phyloP scores from a whole-genome alignment of 2,329 filamentous ascomycete genomes.

The Aspergillus flavus region DNA sequence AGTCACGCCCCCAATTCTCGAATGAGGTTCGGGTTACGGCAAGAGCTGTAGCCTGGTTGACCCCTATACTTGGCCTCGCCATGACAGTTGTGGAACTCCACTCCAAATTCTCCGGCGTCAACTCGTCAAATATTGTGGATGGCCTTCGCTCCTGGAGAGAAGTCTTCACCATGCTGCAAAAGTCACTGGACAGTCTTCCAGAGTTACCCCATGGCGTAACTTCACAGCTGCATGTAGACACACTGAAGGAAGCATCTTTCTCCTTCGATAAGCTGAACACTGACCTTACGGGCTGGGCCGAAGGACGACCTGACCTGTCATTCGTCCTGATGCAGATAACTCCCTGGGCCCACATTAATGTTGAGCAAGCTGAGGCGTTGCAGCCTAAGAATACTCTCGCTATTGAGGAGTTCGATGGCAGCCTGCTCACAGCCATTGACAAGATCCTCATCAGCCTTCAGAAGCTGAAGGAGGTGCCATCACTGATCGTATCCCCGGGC shows the following conservation, averaged over 20 bases:
- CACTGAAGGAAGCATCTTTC: constrained; percentile 30
- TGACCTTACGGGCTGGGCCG: constrained; percentile 49
- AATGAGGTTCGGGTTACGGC: constrained; percentile 28
- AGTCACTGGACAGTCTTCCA: constrained; percentile 47
- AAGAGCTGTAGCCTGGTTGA: constrained; percentile 61
- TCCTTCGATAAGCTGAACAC: constrained; percentile 34
- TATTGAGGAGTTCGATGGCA: constrained; percentile 56
- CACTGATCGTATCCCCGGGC: constrained; percentile 61
- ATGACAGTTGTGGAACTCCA: constrained; percentile 67
- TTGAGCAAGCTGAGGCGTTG: constrained; percentile 13
- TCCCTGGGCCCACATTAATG: constrained; percentile 60
- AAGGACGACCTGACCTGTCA: constrained; percentile 58
- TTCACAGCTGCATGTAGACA: constrained; percentile 32
- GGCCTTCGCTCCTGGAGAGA: constrained; percentile 56
- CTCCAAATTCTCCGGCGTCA: constrained; percentile 61
- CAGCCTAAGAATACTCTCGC: constrained; percentile 24
- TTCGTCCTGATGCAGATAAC: constrained; percentile 69
- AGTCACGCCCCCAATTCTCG: constrained; percentile 16
- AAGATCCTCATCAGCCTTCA: constrained; percentile 79
- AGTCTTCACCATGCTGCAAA: constrained; percentile 50
- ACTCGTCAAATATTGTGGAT: constrained; percentile 50
- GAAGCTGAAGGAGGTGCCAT: constrained; percentile 59
- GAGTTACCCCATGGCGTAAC: constrained; percentile 56
- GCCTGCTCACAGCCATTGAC: constrained; percentile 69
- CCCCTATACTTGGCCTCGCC: constrained; percentile 67